Evolutionary conservation across 2,329 filamentous ascomycete species (phyloP).

Genomic region (Clonostachys solani): DNA sequence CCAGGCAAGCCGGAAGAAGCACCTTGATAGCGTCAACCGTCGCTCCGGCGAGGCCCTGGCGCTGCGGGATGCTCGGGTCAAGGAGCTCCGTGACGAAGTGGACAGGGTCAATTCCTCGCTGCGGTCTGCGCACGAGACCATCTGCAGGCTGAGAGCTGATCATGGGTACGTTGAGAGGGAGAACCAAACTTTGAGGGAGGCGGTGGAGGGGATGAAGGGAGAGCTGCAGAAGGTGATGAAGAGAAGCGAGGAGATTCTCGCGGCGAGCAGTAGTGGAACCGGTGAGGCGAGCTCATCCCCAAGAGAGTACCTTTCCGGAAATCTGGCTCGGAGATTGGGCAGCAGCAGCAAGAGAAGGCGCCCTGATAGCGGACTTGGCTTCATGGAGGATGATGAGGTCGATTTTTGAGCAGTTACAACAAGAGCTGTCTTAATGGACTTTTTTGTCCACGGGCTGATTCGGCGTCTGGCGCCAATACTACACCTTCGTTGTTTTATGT

Average conservation of each 20-base stretch:
- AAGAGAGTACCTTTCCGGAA: slow-evolving; percentile 13
- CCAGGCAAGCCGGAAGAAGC: slow-evolving; percentile 23
- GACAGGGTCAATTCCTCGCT: slow-evolving; percentile 40
- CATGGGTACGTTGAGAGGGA: slow-evolving; percentile 35
- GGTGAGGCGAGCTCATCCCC: neutral
- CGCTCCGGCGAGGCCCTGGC: slow-evolving; percentile 42
- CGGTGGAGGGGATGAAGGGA: slow-evolving; percentile 44
- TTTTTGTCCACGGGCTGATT: no score
- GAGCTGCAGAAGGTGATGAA: slow-evolving; percentile 44
- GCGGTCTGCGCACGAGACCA: slow-evolving; percentile 38
- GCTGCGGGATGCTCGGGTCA: slow-evolving; percentile 43
- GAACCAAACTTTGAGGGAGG: slow-evolving; percentile 30
- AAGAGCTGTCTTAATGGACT: no score
- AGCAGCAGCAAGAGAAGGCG: slow-evolving; percentile 35
- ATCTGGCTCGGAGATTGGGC: slow-evolving; percentile 18
- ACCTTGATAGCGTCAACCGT: slow-evolving; percentile 28
- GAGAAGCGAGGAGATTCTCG: slow-evolving; percentile 36
- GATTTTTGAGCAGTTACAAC: slow-evolving; percentile 15
- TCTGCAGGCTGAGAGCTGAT: slow-evolving; percentile 39
- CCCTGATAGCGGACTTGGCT: slow-evolving; percentile 50
- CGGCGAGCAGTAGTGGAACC: slow-evolving; percentile 1
- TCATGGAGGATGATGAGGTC: slow-evolving; percentile 49
- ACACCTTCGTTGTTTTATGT: no score
- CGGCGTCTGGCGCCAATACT: no score
- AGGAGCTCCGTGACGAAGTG: slow-evolving; percentile 43